Base-by-base conservation (phyloP, 2,329 filamentous ascomycete genomes). In the Zasmidium angulare region DNA sequence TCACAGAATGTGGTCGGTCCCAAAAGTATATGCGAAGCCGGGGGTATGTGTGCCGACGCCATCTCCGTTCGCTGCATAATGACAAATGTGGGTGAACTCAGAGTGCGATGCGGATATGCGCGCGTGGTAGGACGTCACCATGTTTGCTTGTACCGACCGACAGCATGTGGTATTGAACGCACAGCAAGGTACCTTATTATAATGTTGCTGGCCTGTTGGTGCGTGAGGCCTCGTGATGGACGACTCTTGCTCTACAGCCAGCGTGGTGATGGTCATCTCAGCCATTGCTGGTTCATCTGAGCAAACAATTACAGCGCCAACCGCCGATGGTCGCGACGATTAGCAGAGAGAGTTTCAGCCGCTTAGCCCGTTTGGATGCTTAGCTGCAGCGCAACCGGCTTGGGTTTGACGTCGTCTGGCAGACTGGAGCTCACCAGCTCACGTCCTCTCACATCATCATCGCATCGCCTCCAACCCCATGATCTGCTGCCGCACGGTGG, bases 321-420 rank as follows among this genome's bases (percentile, higher is more conserved):
- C 36, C 36, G 36, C 36, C 11, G n/a, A 17, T 50, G 2, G 11
- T 29, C 26, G 4, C 26, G 26, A 50, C 4, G 47, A 11, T 17
- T 29, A 3, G 14, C 49, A 22, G 19, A 51, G 22, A 24, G 21
- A 51, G 49, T 51, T 29, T 24, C 49, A 51, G 49, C 49, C 49
- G 52, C 40, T 54, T 46, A 23, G 29, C 23, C 52, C 22, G 22
- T 23, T 47, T 14, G 20, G 31, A 55, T 54, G 58, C 58, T 60
- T 60, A 55, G 52, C 55, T 53, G 52, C 46, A 53, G 21, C 10
- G 17, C 31, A 48, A 53, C 14, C 46, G 22, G 50, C 54, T 60
- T 56, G 58, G 46, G 36, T 29, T 21, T 55, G 56, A 43, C 36
- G 36, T 43, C 36, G 36, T 43, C 36, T 43, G 36, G 36, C 36